A percentile compares a stretch with the other conserved stretches of the same genome.
Evolutionary conservation across 148 eudicot genomes (phyloP).

Genomic region (Amaranthus palmeri): DNA sequence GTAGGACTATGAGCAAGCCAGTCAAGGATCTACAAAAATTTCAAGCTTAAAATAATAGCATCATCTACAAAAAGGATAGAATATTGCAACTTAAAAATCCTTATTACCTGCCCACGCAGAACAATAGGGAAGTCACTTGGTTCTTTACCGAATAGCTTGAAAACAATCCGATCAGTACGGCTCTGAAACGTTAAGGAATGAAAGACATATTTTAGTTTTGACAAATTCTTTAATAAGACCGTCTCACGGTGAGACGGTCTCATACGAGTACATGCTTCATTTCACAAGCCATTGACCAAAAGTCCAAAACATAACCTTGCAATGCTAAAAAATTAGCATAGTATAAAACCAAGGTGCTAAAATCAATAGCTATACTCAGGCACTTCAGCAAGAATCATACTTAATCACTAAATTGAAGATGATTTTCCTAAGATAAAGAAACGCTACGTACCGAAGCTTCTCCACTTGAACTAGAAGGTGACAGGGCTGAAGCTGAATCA

Average conservation of each 20-base stretch:
- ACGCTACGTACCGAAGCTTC: slow-evolving; percentile 58
- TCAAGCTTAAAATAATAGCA: slow-evolving; percentile 1
- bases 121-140: slow-evolving; percentile 68
- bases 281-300: not conserved
- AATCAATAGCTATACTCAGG: not conserved
- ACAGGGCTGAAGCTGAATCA: slow-evolving; percentile 59
- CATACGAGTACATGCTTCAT: not conserved
- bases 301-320: not conserved
- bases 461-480: slow-evolving; percentile 85
- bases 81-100: not conserved
- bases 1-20: slow-evolving; percentile 88
- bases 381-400: not conserved
- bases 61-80: not conserved
- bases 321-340: not conserved
- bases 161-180: slow-evolving; percentile 79
- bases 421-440: not conserved
- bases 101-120: slow-evolving; percentile 63
- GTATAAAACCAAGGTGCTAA: not conserved
- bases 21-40: slow-evolving; percentile 60
- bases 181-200: slow-evolving; percentile 39
- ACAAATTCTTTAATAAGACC: not conserved
- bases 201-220: not conserved
- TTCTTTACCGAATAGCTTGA: slow-evolving; percentile 90
- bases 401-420: too few relatives aligned
- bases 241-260: too few relatives aligned